Base-by-base conservation (phyloP, 305 asterid species). In the Plantago lanceolata region DNA sequence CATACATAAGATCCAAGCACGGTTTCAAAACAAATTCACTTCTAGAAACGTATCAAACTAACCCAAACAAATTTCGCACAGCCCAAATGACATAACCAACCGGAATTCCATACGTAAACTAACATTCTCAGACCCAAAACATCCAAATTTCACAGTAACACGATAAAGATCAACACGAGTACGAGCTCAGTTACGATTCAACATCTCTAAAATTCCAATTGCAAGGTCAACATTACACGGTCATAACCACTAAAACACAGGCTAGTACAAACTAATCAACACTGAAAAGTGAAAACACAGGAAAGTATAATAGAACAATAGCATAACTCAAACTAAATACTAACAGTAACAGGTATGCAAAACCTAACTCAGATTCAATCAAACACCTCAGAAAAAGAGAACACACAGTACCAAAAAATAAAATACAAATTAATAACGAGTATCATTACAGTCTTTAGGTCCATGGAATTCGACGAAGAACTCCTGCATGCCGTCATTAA, bases 401-500 rank as follows among this genome's bases (percentile, higher is more conserved):
- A 7, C 16, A 48, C 0, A 6, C n/a, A 24, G 40, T 40, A 21
- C 15, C 15, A 40, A 40, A 12, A 40, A 11, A 9, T 40, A 48
- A 24, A 14, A 37, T 26, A 21, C 14, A 57, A 28, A 58, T 53
- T 21, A 26, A 11, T 33, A 19, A 21, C 31, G 40, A 66, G 66
- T 55, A 18, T n/a, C n/a, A 61, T 85, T 84, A 88, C 97, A 84
- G 55, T 90, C 94, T 78, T 84, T 88, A 51, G 97, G 97, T 57
- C 97, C 97, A 76, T 88, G 93, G 67, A 88, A 85, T 55, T 84
- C 84, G 70, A 90, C 97, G 76, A 65, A 76, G 70, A 90, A 90
- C 71, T 88, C 95, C 66, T 85, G 95, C 89, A 81, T 83, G 73
- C 88, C 85, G 67, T 90, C 97, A 80, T 88, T 84, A 85, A 86